phyloP scores from a whole-genome alignment of 352 stramenopile genomes.

The Phytophthora ramorum region DNA sequence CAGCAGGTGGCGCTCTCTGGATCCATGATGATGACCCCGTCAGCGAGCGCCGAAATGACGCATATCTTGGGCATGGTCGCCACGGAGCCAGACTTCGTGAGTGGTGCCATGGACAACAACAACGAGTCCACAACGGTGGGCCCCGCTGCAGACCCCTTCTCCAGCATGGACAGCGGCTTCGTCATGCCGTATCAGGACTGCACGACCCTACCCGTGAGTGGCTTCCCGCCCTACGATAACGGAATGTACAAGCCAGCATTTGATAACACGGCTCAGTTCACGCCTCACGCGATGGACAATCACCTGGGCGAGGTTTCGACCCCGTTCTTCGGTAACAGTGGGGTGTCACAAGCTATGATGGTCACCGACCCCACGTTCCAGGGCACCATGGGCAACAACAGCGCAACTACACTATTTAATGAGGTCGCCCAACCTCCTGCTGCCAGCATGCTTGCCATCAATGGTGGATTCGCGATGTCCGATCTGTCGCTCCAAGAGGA shows the following conservation, averaged over 20 bases:
- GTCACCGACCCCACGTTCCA: slow-evolving; percentile 5
- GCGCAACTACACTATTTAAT: slow-evolving; percentile 17
- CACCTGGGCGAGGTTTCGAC: slow-evolving; percentile 15
- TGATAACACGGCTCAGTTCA: slow-evolving; percentile 5
- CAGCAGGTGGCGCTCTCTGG: slow-evolving; percentile 9
- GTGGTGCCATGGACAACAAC: slow-evolving; percentile 6
- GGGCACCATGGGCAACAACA: slow-evolving; percentile 9
- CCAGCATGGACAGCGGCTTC: slow-evolving; percentile 17
- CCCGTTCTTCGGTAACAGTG: slow-evolving; percentile 15
- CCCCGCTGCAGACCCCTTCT: slow-evolving; percentile 4
- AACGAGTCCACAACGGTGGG: slow-evolving; percentile 1
- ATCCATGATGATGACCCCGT: slow-evolving; percentile 13
- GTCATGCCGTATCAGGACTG: slow-evolving; percentile 33
- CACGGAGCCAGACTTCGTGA: slow-evolving; percentile 10
- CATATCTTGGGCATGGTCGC: slow-evolving; percentile 17
- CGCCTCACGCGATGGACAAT: slow-evolving; percentile 15
- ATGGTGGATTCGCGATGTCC: slow-evolving; percentile 14
- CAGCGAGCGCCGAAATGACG: slow-evolving; percentile 15
- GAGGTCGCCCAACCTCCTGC: slow-evolving; percentile 25
- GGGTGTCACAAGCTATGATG: not conserved
- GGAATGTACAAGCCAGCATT: slow-evolving; percentile 17
- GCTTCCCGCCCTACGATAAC: slow-evolving; percentile 28
- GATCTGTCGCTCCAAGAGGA: slow-evolving; percentile 21
- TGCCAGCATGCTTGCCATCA: slow-evolving; percentile 23
- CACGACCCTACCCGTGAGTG: slow-evolving; percentile 15